These are phyloP conservation scores for Cryptosporidium ryanae DNA, from an alignment of 169 alveolate genomes.

Conservation along the genomic window DNA sequence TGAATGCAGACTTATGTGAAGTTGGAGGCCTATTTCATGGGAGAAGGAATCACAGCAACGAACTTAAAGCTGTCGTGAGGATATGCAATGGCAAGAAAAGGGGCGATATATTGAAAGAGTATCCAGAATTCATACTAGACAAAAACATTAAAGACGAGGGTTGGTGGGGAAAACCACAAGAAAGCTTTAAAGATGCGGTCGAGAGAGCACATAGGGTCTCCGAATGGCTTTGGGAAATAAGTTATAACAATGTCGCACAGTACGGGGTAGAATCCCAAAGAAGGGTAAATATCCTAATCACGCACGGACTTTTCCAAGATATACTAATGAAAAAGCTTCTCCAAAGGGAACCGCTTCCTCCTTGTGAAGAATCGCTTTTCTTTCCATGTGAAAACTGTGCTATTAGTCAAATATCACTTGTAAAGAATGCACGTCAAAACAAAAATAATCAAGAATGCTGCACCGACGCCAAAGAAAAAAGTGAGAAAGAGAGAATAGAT, in stretches of 20 bases:
- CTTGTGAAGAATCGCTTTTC: conserved; percentile 15
- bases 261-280: conserved; percentile 26
- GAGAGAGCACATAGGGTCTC: conserved; percentile 43
- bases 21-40: conserved; percentile 72
- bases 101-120: conserved; percentile 25
- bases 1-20: conserved; percentile 58
- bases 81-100: conserved; percentile 32
- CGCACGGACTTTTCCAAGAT: conserved; percentile 67
- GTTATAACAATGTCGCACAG: not conserved
- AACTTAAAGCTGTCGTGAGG: not conserved
- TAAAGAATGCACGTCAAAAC: not conserved
- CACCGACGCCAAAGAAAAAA: no score
- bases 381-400: conserved; percentile 71
- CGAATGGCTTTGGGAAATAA: conserved; percentile 40
- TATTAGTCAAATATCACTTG: conserved; percentile 38
- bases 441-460: not conserved
- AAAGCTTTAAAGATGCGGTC: conserved; percentile 42
- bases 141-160: conserved; percentile 50
- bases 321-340: conserved; percentile 48
- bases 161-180: conserved; percentile 70
- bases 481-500: not conserved
- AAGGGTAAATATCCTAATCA: conserved; percentile 32
- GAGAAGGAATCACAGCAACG: not conserved
- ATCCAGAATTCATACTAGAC: conserved; percentile 39
- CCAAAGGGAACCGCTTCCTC: not conserved